Base-by-base conservation (phyloP, 805 yeast genomes). In the Zygoascus ofunaensis region DNA sequence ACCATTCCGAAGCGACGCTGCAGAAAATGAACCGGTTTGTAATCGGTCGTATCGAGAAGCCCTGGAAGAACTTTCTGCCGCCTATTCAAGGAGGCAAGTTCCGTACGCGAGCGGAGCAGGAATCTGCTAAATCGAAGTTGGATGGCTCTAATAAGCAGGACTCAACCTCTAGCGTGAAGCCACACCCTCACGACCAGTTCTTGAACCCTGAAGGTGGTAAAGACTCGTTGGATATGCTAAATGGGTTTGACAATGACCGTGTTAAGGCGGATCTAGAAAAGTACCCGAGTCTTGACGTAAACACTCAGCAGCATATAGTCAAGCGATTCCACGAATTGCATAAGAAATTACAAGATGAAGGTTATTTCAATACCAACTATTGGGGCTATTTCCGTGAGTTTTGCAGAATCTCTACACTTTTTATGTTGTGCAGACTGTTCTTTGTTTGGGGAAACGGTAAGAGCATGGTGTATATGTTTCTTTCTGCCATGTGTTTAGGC, bases 51-150 rank as follows among this genome's bases (percentile, higher is more conserved):
- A 76, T 86, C 4, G 77, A 79, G 44, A 61, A 68, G 46, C 66
- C 66, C 7, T 87, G 95, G 95, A 68, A 68, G 43, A 82, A 84
- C 61, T 63, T 87, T 60, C 59, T 83, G 28, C 95, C 96, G 3
- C 96, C 96, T 1, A 84, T 87, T 50, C 95, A 86, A 63, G 94
- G 95, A 12, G 95, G 86, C 1, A 48, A 46, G 20, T 79, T 65
- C 56, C 56, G 66, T 18, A 53, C 60, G 1, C 43, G 59, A 15
- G 63, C 59, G 24, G 61, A 65, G 43, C 55, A 57, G 45, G 54
- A 48, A 12, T 45, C 47, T 10, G 48, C 44, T 10, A 41, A 49
- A 17, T 45, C 54, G n/a, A 50, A 47, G 34, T 23, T 41, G 7
- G 33, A 39, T 35, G 19, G 37, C 34, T 20, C 42, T 42, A 4